Evolutionary conservation across 352 stramenopile species (phyloP).

Genomic region (Achlya hypogyna): DNA sequence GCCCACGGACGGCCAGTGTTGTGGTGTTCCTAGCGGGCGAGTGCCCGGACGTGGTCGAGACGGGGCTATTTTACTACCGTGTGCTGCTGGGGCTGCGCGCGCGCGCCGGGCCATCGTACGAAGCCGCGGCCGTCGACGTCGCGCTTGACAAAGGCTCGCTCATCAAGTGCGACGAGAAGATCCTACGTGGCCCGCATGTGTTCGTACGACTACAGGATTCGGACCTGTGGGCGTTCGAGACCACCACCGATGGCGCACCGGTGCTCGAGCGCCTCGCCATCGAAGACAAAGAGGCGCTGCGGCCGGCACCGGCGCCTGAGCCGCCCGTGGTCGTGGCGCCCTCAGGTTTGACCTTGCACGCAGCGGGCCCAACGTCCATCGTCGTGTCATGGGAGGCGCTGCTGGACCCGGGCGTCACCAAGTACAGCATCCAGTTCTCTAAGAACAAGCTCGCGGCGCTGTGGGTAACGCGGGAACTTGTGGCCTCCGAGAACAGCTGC

Average conservation of each 20-base stretch:
- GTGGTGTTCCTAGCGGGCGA: conserved; percentile 45
- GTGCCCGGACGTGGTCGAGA: conserved; percentile 48
- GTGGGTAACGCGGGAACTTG: conserved; percentile 69
- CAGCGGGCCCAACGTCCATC: conserved; percentile 47
- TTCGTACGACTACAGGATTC: conserved; percentile 48
- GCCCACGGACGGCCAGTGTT: not conserved
- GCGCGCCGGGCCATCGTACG: conserved; percentile 36
- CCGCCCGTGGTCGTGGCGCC: conserved; percentile 28
- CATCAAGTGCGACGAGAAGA: conserved; percentile 41
- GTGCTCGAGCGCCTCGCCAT: conserved; percentile 29
- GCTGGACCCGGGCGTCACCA: conserved; percentile 42
- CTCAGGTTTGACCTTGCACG: conserved; percentile 45
- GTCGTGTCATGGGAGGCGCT: conserved; percentile 65
- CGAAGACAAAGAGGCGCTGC: not conserved
- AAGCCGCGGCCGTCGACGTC: conserved; percentile 42
- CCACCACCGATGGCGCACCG: conserved; percentile 41
- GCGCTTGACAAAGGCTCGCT: conserved; percentile 42
- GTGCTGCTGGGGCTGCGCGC: conserved; percentile 43
- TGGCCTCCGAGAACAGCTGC: conserved; percentile 39
- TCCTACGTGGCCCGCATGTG: conserved; percentile 51
- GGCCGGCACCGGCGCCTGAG: not conserved
- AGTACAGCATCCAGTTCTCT: conserved; percentile 75
- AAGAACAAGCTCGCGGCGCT: conserved; percentile 72
- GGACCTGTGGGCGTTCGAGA: conserved; percentile 59
- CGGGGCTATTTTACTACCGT: conserved; percentile 53